A percentile compares a stretch with the other conserved stretches of the same genome.
Evolutionary conservation across 2,329 filamentous ascomycete genomes (phyloP).

Genomic region (Alternaria consortialis): DNA sequence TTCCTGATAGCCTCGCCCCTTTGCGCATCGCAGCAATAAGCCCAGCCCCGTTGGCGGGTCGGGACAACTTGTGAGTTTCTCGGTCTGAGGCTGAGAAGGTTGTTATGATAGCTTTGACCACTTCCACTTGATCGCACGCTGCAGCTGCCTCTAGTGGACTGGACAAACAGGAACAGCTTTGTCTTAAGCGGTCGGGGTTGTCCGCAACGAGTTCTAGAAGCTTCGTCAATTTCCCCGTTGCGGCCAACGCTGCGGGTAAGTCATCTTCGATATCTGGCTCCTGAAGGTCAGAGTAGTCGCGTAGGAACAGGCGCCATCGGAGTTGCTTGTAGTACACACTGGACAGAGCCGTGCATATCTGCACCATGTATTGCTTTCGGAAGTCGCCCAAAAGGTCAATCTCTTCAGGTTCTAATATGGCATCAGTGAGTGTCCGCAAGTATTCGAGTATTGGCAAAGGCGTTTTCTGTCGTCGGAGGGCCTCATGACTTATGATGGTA

Average conservation of each 20-base stretch:
- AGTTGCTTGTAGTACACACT: constrained; percentile 2
- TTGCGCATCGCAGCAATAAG: not conserved
- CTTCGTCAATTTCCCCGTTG: not conserved
- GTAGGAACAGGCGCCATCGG: not conserved
- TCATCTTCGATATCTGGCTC: not conserved
- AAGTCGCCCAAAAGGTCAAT: not conserved
- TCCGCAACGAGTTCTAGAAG: not conserved
- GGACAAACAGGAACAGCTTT: not conserved
- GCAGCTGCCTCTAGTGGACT: not conserved
- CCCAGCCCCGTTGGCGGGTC: not conserved
- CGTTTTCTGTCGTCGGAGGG: not conserved
- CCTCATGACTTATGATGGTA: constrained; percentile 2
- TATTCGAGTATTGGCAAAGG: not conserved
- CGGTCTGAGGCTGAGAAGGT: not conserved
- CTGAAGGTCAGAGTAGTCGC: not conserved
- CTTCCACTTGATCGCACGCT: not conserved
- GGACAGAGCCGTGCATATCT: constrained; percentile 6
- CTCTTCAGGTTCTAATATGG: not conserved
- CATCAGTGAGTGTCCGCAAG: not conserved
- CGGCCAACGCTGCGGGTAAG: constrained; percentile 1
- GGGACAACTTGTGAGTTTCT: not conserved
- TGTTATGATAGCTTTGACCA: not conserved
- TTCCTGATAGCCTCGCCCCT: not conserved
- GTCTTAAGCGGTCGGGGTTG: not conserved
- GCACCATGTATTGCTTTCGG: constrained; percentile 2